A percentile compares a stretch with the other conserved stretches of the same genome.
Conservation (phyloP, 129 eudicot species). For the Tanacetum coccineum region DNA sequence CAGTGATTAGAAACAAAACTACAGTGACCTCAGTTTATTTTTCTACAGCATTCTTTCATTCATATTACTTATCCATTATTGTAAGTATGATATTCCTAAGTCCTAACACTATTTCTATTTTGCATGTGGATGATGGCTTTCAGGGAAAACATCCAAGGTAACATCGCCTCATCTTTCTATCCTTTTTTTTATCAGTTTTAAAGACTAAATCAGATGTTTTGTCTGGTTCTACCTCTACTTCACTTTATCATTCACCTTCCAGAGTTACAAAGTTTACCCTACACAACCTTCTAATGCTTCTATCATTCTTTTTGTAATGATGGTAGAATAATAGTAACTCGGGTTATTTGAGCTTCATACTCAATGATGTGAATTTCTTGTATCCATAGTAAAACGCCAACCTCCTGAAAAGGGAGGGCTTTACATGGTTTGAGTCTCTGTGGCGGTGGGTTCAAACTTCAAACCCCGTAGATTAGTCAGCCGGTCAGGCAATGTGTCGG, state of each 20-base stretch:
- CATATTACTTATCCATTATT: slow-evolving; percentile 9
- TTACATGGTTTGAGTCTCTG: no score
- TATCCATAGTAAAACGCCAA: background rate
- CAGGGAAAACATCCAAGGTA: slow-evolving; percentile 96
- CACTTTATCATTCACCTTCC: no score
- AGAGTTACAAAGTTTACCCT: no score
- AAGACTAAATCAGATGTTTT: background rate
- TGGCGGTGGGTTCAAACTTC: no score
- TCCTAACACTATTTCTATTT: slow-evolving; percentile 16
- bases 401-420: no score
- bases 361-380: no score
- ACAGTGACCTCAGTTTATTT: background rate
- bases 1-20: slow-evolving; percentile 3
- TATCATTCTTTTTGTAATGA: background rate
- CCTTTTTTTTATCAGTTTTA: background rate
- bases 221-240: background rate
- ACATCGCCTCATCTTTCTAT: background rate
- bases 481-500: no score
- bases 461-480: no score
- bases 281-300: background rate
- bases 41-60: slow-evolving; percentile 1
- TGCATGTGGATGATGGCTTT: slow-evolving; percentile 42
- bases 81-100: slow-evolving; percentile 10
- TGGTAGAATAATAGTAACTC: no score
- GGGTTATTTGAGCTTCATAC: no score